Evolutionary conservation across 352 stramenopile species (phyloP).

Genomic region (Phytophthora sansomeana): DNA sequence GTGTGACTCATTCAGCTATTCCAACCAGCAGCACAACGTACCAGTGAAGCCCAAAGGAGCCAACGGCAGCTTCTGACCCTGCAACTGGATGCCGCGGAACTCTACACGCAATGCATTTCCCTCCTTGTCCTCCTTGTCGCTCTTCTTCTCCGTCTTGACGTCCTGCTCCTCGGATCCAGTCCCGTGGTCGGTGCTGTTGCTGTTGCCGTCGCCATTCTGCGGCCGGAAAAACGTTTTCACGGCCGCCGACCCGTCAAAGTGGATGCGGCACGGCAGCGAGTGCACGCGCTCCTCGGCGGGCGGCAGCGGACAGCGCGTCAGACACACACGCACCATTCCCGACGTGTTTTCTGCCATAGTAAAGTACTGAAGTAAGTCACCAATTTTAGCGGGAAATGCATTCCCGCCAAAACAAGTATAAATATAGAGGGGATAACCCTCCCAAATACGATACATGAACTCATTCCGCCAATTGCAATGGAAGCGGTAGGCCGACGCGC

Average conservation of each 20-base stretch:
- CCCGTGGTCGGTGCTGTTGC: constrained; percentile 35
- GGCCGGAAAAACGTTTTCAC: constrained; percentile 84
- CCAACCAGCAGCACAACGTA: constrained; percentile 20
- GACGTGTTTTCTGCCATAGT: constrained; percentile 31
- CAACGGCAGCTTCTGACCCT: constrained; percentile 56
- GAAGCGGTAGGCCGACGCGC: constrained; percentile 25
- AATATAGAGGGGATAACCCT: constrained; percentile 12
- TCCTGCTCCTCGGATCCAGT: constrained; percentile 33
- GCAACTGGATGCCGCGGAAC: constrained; percentile 77
- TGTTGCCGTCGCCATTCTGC: constrained; percentile 29
- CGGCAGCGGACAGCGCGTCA: constrained; percentile 79
- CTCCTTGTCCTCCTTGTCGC: constrained; percentile 9
- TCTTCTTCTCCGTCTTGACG: constrained; percentile 21
- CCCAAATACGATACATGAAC: neutral
- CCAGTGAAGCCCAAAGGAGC: constrained; percentile 56
- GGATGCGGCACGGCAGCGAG: constrained; percentile 78
- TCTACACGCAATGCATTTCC: constrained; percentile 44
- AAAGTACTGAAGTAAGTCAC: too few relatives aligned
- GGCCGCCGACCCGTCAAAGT: constrained; percentile 65
- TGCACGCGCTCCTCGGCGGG: constrained; percentile 66
- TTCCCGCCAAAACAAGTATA: constrained; percentile 40
- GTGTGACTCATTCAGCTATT: neutral
- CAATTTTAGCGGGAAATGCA: constrained; percentile 15
- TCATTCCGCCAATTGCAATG: constrained; percentile 16
- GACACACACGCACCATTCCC: constrained; percentile 53